Conservation (phyloP, 371 early-diverging fungal genomes). For the Mortierella sp. region DNA sequence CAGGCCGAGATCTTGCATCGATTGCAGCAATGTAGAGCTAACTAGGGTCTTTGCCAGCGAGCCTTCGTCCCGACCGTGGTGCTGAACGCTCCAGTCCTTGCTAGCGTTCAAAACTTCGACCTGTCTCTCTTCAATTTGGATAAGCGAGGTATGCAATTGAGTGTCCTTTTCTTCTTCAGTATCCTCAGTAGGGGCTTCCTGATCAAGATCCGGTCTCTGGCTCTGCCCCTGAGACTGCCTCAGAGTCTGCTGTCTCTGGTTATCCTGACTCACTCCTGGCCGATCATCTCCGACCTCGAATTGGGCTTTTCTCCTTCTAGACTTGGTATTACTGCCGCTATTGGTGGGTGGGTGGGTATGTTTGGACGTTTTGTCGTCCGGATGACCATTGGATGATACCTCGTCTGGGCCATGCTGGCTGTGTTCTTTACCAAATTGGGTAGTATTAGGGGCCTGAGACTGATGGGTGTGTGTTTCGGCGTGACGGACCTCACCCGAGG, state of each 20-base stretch:
- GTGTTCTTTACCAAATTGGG: background rate
- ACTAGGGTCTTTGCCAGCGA: constrained; percentile 43
- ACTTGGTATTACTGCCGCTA: background rate
- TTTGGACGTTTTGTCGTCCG: background rate
- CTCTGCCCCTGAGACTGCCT: constrained; percentile 5
- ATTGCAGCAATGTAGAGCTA: constrained; percentile 27
- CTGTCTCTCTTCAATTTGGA: background rate
- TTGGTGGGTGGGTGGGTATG: background rate
- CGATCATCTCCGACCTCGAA: constrained; percentile 32
- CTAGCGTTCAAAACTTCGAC: constrained; percentile 6
- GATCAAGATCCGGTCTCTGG: constrained; percentile 1
- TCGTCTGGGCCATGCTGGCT: background rate
- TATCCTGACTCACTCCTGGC: constrained; percentile 4
- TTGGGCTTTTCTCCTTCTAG: constrained; percentile 36
- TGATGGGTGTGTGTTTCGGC: background rate
- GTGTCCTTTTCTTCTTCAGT: constrained; percentile 23
- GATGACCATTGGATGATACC: background rate
- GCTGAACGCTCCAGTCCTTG: background rate
- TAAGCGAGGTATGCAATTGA: constrained; percentile 8
- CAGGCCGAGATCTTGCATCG: constrained; percentile 35
- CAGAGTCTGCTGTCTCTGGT: background rate
- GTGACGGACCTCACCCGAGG: background rate
- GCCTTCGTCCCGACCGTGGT: constrained; percentile 24
- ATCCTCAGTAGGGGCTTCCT: constrained; percentile 22
- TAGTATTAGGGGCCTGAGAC: background rate